Percentiles rank a stretch among this genome's conserved stretches.
Conservation (phyloP, 768 basidiomycete species). For the Tulasnella sp. region DNA sequence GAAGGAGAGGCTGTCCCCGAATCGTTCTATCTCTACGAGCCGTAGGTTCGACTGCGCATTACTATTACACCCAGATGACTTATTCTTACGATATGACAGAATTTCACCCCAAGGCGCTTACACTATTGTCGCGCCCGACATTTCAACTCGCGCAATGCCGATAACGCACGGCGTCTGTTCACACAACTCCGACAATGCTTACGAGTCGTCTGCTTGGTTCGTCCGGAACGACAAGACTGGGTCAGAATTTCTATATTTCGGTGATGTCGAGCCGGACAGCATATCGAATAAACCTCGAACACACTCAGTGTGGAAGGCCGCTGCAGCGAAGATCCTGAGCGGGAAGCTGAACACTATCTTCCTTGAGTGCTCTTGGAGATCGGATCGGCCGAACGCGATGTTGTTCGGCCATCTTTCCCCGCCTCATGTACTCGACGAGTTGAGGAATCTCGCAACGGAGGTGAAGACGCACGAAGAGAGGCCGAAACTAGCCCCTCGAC, state of each 20-base stretch:
- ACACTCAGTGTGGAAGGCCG: constrained; percentile 64
- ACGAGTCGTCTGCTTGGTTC: constrained; percentile 80
- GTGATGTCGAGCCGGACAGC: constrained; percentile 83
- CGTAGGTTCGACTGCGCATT: constrained; percentile 34
- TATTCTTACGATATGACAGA: constrained; percentile 27
- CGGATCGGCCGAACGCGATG: constrained; percentile 50
- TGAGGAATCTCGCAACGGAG: constrained; percentile 55
- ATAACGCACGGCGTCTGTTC: constrained; percentile 51
- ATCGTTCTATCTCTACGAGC: constrained; percentile 49
- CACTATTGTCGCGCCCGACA: constrained; percentile 37
- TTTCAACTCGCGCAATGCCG: constrained; percentile 57
- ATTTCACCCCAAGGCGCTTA: constrained; percentile 45
- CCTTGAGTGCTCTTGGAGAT: constrained; percentile 88
- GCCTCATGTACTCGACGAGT: constrained; percentile 64
- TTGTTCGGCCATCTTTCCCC: constrained; percentile 86
- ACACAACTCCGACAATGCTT: constrained; percentile 34
- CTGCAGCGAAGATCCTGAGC: constrained; percentile 59
- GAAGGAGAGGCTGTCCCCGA: constrained; percentile 39
- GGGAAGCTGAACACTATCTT: constrained; percentile 66
- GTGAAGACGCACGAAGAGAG: constrained; percentile 34
- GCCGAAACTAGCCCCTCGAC: constrained; percentile 27
- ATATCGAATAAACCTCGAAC: constrained; percentile 52
- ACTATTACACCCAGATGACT: constrained; percentile 4
- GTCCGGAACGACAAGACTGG: constrained; percentile 45
- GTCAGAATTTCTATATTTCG: constrained; percentile 83